Evolutionary conservation across 2,329 filamentous ascomycete genomes (phyloP).

Genomic region (Neofusicoccum umdonicola): DNA sequence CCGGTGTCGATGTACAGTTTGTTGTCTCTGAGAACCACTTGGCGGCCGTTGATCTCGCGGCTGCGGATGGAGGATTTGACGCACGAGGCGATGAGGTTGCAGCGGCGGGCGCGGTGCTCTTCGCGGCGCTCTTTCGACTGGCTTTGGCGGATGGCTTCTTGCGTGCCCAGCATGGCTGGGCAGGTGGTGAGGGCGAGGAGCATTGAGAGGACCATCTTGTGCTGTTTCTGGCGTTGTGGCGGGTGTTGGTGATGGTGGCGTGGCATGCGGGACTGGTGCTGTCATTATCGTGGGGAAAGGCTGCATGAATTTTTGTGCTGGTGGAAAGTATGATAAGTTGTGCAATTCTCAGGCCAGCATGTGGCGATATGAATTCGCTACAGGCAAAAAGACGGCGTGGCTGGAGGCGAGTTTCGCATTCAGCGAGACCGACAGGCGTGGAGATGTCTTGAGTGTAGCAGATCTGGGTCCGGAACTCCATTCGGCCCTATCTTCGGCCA

Average conservation of each 20-base stretch:
- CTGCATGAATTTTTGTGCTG: conserved; percentile 6
- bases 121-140: conserved; percentile 50
- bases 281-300: not conserved
- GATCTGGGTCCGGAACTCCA: not conserved
- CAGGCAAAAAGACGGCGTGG: not conserved
- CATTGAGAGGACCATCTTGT: conserved; percentile 44
- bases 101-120: conserved; percentile 50
- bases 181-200: conserved; percentile 42
- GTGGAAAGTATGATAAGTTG: not conserved
- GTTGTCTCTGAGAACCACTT: conserved; percentile 46
- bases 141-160: conserved; percentile 51
- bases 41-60: conserved; percentile 44
- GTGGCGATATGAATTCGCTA: not conserved
- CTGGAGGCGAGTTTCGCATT: not conserved
- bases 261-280: not conserved
- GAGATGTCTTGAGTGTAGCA: not conserved
- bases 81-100: conserved; percentile 49
- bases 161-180: conserved; percentile 48
- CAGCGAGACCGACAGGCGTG: not conserved
- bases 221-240: not conserved
- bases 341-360: conserved; percentile 9
- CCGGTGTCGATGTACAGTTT: conserved; percentile 54
- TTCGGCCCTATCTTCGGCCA: not conserved
- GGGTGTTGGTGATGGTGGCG: not conserved
- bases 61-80: conserved; percentile 45